Evolutionary conservation across 2,329 filamentous ascomycete species (phyloP), one percentile per base, ranked within the genome.

Genomic region (Neospermospora avenae): DNA sequence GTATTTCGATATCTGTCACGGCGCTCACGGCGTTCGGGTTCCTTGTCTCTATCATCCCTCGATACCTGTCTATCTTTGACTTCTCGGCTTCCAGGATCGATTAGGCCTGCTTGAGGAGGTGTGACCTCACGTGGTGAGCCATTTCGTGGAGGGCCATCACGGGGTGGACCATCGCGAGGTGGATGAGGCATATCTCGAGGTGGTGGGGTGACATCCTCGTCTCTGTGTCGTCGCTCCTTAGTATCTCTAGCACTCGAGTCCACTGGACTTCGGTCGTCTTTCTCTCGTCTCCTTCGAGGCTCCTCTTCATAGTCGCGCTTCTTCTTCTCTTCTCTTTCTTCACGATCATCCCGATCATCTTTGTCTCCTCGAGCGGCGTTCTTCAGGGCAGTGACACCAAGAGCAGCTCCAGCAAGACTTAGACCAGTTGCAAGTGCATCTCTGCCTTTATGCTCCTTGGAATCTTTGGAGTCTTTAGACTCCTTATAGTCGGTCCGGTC

Each of bases 31-130:
- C 52, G 59, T 6, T 64, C 60, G 8, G 39, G 10, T 13, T 61
- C 65, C 49, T 13, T 63, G 41, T 65, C 52, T 41, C 63, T 58
- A 11, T 68, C 67, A 45, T 66, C 63, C 28, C 59, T 75, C 6
- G 77, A 72, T 18, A 31, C n/a, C 16, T 76, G 71, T 0, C 74
- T 70, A 42, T 86, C 83, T 63, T 84, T 48, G 77, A 81, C 77
- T n/a, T 75, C 24, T 31, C 77, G 75, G 65, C 49, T 72, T 69
- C 25, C 75, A 69, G 59, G 63, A 60, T 71, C 67, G 20, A 67
- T 41, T 24, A 60, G 56, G 3, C 51, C 41, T 24, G 56, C 51
- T 22, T 67, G 54, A 25, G 65, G 55, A n/a, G 65, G 63, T 14
- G 49, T 57, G 25, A 45, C 41, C 13, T 55, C 45, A 13, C 44